These are phyloP conservation scores for Aotearoamyces nothofagi DNA, from an alignment of 2,329 filamentous ascomycete genomes.

Conservation along the genomic window DNA sequence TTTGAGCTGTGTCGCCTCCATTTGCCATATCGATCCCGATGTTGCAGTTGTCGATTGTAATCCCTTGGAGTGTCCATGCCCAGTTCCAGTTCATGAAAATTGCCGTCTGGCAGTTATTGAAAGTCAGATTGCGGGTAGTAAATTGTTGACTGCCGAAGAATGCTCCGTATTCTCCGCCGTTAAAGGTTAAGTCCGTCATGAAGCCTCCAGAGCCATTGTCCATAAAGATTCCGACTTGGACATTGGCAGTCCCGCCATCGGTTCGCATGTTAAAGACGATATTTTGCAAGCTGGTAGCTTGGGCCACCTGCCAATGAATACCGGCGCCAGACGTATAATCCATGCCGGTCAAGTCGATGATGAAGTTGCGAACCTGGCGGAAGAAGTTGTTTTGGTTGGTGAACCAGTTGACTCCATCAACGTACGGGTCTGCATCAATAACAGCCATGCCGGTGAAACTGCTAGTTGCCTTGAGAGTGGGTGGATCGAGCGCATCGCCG, in stretches of 20 bases:
- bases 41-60: slow-evolving; percentile 60
- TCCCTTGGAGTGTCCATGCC: slow-evolving; percentile 66
- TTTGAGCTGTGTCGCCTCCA: slow-evolving; percentile 44
- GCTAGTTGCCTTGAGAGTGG: slow-evolving; percentile 59
- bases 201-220: slow-evolving; percentile 76
- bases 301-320: slow-evolving; percentile 78
- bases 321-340: slow-evolving; percentile 46
- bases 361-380: slow-evolving; percentile 68
- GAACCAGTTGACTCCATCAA: slow-evolving; percentile 56
- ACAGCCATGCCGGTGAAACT: slow-evolving; percentile 75
- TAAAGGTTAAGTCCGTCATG: slow-evolving; percentile 72
- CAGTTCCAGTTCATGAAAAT: slow-evolving; percentile 90
- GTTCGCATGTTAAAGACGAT: slow-evolving; percentile 67
- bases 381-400: slow-evolving; percentile 77
- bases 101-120: slow-evolving; percentile 69
- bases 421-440: slow-evolving; percentile 78
- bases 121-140: slow-evolving; percentile 67
- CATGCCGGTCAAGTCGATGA: slow-evolving; percentile 59
- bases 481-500: slow-evolving; percentile 59
- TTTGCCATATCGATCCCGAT: slow-evolving; percentile 68
- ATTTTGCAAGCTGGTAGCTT: slow-evolving; percentile 68
- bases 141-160: slow-evolving; percentile 83
- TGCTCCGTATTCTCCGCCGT: slow-evolving; percentile 63
- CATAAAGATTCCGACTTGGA: slow-evolving; percentile 68
- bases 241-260: slow-evolving; percentile 46